Evolutionary conservation across 495 filamentous ascomycete species (phyloP), one percentile per base, ranked within the genome.

Genomic region (Staphylotrichum longicolle): DNA sequence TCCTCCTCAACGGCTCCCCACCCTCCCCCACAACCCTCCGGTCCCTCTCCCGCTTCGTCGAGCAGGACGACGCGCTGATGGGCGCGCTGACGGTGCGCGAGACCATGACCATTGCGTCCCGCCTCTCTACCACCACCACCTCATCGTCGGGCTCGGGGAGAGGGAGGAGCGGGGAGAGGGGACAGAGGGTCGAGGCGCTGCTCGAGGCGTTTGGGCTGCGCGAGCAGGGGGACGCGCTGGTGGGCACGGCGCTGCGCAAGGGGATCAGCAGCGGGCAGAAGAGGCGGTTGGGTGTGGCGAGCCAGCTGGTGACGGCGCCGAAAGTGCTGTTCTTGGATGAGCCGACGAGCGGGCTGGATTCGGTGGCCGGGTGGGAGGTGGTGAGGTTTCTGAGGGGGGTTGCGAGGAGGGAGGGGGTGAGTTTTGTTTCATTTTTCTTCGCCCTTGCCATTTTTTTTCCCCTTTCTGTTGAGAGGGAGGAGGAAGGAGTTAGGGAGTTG

Each of bases 211-310:
- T 97, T 20, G 88, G 89, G 81, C 11, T 93, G 88, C 58, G 87
- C 83, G 52, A 79, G 3, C 90, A 91, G 67, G 80, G 84, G 1
- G 74, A 86, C 40, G 83, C 82, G 1, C 68, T 93, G 5, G 85
- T 95, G 56, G 90, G 90, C 10, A 93, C 90, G 7, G 88, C 89
- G 0, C 86, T 93, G 56, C 76, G 84, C 0, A 93, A 91, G 72
- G 90, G 90, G 7, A 84, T 93, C 58, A 86, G 83, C 67, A 89
- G 90, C 47, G 90, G 90, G 4, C 89, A 95, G 73, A 93, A 92
- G 74, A 77, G 88, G 7, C 78, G 90, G 10, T 74, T 90, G n/a
- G 87, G 88, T 61, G 85, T 93, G 7, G 89, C 89, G 2, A 86
- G 86, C 60, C 89, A 90, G 71, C 75, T 95, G 42, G 88, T 95